phyloP scores from a whole-genome alignment of 441 rosid genomes.

The Pelargonium fulgidum region DNA sequence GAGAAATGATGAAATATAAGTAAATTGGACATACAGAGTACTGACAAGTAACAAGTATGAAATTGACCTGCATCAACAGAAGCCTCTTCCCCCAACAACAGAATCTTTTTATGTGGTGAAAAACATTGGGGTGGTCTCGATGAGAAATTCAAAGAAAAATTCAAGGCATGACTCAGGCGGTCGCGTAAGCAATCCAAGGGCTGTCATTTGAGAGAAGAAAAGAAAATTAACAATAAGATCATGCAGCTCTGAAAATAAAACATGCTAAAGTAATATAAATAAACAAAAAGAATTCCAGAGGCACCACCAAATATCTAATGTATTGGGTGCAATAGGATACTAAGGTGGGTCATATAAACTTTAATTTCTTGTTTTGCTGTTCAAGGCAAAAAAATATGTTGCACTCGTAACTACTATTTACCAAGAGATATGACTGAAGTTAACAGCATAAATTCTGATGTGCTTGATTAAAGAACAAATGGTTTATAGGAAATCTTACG shows the following conservation, averaged over 20 bases:
- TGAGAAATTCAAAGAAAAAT: slow-evolving; percentile 53
- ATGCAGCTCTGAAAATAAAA: not conserved
- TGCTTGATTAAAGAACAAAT: not conserved
- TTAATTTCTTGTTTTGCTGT: not conserved
- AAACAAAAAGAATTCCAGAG: not conserved
- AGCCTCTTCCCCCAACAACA: slow-evolving; percentile 83
- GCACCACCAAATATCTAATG: not conserved
- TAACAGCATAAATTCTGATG: not conserved
- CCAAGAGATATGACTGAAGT: not conserved
- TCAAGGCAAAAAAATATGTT: not conserved
- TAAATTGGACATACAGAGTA: slow-evolving; percentile 8
- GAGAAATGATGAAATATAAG: slow-evolving; percentile 18
- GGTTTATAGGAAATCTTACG: not conserved
- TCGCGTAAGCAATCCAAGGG: slow-evolving; percentile 34
- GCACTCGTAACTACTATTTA: not conserved
- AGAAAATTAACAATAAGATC: slow-evolving; percentile 6
- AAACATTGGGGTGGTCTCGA: slow-evolving; percentile 78
- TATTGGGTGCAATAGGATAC: not conserved
- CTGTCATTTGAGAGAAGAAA: slow-evolving; percentile 31
- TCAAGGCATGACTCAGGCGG: slow-evolving; percentile 47
- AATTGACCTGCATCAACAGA: slow-evolving; percentile 47
- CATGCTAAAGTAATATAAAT: not conserved
- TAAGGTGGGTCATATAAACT: too few species aligned
- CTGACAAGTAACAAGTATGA: slow-evolving; percentile 5
- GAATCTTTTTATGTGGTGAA: slow-evolving; percentile 64